A percentile compares a stretch with the other conserved stretches of the same genome.
Conservation (phyloP, 2,329 filamentous ascomycete species). For the Pestalotiopsis sp. region DNA sequence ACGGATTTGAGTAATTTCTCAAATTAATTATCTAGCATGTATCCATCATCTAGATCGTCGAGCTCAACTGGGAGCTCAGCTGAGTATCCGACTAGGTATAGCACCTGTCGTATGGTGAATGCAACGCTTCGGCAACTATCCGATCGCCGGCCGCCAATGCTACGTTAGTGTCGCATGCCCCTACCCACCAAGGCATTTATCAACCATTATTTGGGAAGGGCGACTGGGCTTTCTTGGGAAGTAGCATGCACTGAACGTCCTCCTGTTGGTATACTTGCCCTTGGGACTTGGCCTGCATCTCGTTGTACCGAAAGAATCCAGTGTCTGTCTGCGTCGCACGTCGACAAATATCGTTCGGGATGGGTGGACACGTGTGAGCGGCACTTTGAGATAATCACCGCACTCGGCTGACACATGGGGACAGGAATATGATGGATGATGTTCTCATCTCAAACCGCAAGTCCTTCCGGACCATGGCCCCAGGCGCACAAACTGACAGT, state of each 20-base stretch:
- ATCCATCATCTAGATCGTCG: no score
- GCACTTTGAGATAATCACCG: not conserved
- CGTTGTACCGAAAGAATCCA: not conserved
- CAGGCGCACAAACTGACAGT: not conserved
- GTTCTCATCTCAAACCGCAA: slow-evolving; percentile 39
- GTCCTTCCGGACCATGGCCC: slow-evolving; percentile 5
- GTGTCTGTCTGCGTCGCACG: not conserved
- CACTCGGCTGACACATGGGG: not conserved
- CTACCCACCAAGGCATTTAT: not conserved
- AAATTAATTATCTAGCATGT: no score
- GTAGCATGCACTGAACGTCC: not conserved
- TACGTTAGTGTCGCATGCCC: not conserved
- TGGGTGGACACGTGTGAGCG: slow-evolving; percentile 31
- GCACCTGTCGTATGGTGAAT: no score
- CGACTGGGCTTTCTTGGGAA: not conserved
- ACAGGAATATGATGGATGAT: slow-evolving; percentile 44
- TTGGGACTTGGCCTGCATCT: not conserved
- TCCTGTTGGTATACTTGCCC: not conserved
- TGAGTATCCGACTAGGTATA: no score
- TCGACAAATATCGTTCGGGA: slow-evolving; percentile 3
- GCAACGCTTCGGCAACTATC: not conserved
- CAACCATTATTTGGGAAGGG: no score
- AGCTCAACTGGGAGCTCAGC: no score
- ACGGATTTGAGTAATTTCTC: no score
- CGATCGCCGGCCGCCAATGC: not conserved